Evolutionary conservation across 768 basidiomycete species (phyloP), one percentile per base, ranked within the genome.

Genomic region (Coprinopsis cinerea): DNA sequence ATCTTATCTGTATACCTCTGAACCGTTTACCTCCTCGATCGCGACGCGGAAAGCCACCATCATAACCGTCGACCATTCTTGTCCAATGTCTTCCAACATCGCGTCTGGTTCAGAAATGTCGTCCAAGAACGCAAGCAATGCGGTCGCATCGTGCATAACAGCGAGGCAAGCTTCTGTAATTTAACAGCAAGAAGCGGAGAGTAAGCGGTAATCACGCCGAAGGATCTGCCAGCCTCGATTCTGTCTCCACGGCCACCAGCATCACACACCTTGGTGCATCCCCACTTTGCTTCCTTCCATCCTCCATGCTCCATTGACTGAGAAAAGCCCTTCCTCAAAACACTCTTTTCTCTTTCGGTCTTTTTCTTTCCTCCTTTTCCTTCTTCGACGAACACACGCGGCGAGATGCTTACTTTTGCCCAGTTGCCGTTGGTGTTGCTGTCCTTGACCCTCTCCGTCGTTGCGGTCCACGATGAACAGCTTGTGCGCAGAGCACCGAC

Each of bases 401-500:
- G 6, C n/a, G 20, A 17, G 27, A n/a, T 27, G 44, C n/a, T n/a
- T n/a, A n/a, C n/a, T n/a, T n/a, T n/a, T n/a, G n/a, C n/a, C n/a
- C 44, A 32, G 28, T 30, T 45, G n/a, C 44, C 44, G 4, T 23
- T 45, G 20, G 18, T 57, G 20, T 20, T 56, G 23, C 51, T 49
- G 6, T 41, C 48, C 17, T 30, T 49, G 48, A n/a, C 28, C 4
- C n/a, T 25, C 7, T 34, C 56, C n/a, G 24, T 37, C 11, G 24
- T 50, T 15, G 25, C 53, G 40, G 44, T 41, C 17, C 30, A 25
- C 9, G 36, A 44, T 15, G 44, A 37, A 14, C 23, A 25, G 15
- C 28, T 49, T n/a, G 40, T 47, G 24, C 3, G 56, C 15, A 52
- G 53, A 42, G 35, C 46, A 43, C 54, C 57, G 14, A 56, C 53